These are phyloP conservation scores for Aspergillus viridinutans DNA, from an alignment of 2,329 filamentous ascomycete genomes.

Conservation along the genomic window DNA sequence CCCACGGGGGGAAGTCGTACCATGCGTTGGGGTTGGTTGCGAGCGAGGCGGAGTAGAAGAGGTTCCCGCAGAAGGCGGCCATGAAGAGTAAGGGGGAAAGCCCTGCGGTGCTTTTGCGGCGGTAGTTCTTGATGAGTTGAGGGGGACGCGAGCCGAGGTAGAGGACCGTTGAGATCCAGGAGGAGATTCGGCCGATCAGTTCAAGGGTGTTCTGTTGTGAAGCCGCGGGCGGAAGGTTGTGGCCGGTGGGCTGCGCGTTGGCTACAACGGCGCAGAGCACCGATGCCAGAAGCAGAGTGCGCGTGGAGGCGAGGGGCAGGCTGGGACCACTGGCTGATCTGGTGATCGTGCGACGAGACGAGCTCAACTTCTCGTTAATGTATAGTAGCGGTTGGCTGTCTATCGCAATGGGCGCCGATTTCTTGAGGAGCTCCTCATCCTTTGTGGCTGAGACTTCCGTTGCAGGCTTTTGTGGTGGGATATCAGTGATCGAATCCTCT, in stretches of 20 bases:
- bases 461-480: constrained; percentile 13
- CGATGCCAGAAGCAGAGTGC: constrained; percentile 43
- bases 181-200: constrained; percentile 48
- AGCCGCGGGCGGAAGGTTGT: constrained; percentile 4
- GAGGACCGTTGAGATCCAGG: constrained; percentile 54
- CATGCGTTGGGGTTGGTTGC: constrained; percentile 62
- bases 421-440: constrained; percentile 23
- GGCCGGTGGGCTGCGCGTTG: constrained; percentile 37
- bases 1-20: constrained; percentile 53
- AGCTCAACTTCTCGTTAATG: constrained; percentile 32
- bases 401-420: constrained; percentile 14
- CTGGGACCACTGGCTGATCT: constrained; percentile 23
- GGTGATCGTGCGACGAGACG: constrained; percentile 25
- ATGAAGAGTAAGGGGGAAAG: constrained; percentile 61
- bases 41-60: constrained; percentile 62
- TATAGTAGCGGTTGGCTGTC: constrained; percentile 25
- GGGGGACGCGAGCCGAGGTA: constrained; percentile 60
- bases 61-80: constrained; percentile 64
- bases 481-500: constrained; percentile 19
- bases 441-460: constrained; percentile 23
- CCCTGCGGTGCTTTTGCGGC: constrained; percentile 59
- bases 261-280: constrained; percentile 43
- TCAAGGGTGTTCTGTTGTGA: constrained; percentile 34
- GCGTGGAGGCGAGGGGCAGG: constrained; percentile 35
- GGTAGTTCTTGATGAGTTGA: constrained; percentile 63